Evolutionary conservation across 495 filamentous ascomycete genomes (phyloP).

Genomic region (Tuber borchii): DNA sequence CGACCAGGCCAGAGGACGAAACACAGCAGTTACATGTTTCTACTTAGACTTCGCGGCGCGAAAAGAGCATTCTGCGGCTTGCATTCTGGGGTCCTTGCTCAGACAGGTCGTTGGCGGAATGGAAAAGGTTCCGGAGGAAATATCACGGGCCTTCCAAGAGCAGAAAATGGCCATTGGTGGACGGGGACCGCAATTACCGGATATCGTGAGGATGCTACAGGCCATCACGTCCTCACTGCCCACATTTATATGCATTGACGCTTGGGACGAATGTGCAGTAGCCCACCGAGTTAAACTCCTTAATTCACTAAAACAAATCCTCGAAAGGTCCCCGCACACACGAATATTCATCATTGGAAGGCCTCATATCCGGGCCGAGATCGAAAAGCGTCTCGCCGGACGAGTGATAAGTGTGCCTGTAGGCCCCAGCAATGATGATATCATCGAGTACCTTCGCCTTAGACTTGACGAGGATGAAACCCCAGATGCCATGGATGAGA

Average conservation of each 20-base stretch:
- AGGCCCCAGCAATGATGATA: not conserved
- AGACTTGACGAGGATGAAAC: not conserved
- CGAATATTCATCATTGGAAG: not conserved
- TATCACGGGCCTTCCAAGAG: not conserved
- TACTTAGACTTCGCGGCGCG: not conserved
- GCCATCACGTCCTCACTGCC: not conserved
- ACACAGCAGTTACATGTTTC: not conserved
- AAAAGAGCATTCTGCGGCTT: not conserved
- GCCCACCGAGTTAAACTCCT: not conserved
- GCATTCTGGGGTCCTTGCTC: not conserved
- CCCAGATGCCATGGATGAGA: not conserved
- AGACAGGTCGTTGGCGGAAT: not conserved
- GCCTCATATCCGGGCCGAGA: not conserved
- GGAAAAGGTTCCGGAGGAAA: not conserved
- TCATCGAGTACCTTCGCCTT: not conserved
- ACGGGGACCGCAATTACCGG: not conserved
- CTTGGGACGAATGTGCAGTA: not conserved
- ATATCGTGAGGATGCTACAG: not conserved
- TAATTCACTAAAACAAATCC: not conserved
- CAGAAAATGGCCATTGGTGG: not conserved
- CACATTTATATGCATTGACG: not conserved
- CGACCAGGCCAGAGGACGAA: not conserved
- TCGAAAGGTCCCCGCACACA: not conserved
- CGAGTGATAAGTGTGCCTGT: not conserved
- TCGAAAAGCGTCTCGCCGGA: not conserved